phyloP scores from a whole-genome alignment of 495 filamentous ascomycete species.

The Durotheca rogersii region DNA sequence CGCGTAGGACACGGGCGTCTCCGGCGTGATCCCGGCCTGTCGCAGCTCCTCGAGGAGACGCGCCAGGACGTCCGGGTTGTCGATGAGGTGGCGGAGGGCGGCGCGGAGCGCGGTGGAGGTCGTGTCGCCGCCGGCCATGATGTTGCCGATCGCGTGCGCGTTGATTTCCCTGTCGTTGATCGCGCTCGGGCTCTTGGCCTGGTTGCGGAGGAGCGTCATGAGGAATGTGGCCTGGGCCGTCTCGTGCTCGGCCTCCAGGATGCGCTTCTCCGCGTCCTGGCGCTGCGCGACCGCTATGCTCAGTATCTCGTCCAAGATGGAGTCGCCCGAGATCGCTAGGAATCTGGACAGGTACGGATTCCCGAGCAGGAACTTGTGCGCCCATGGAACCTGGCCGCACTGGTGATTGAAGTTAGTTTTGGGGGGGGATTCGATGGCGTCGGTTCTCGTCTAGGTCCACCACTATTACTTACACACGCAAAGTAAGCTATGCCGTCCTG shows the following conservation, averaged over 20 bases:
- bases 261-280: not conserved
- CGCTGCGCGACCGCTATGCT: not conserved
- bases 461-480: not conserved
- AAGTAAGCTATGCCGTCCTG: not conserved
- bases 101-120: constrained; percentile 44
- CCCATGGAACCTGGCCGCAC: not conserved
- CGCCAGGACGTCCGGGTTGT: constrained; percentile 35
- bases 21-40: constrained; percentile 36
- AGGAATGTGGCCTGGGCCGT: not conserved
- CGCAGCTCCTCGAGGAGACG: constrained; percentile 37
- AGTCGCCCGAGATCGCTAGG: not conserved
- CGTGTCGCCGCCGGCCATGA: constrained; percentile 44
- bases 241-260: not conserved
- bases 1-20: constrained; percentile 9
- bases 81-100: constrained; percentile 36
- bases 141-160: constrained; percentile 24
- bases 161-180: not conserved
- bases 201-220: not conserved
- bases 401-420: too few species aligned
- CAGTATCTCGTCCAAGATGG: not conserved
- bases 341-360: not conserved
- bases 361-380: not conserved
- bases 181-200: not conserved
- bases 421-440: not conserved
- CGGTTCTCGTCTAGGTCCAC: not conserved